Evolutionary conservation across 192 early-diverging fungal genomes (phyloP), one percentile per base, ranked within the genome.

Genomic region (Coemansia sp.): DNA sequence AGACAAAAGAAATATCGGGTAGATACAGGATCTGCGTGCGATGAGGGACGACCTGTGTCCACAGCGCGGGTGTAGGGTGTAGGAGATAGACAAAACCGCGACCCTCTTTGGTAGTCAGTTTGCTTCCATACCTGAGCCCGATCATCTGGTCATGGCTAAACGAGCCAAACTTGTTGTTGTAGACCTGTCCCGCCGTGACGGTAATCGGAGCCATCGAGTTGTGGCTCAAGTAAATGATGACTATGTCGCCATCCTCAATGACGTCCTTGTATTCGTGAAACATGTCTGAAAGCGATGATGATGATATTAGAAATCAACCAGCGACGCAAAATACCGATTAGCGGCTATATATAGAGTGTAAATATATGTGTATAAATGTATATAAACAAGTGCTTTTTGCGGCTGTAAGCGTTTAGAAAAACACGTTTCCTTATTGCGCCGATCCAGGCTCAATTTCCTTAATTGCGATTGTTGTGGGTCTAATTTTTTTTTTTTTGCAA

Each of bases 1-100:
- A 88, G 22, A 98, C 89, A 47, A 94, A 88, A 14, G 96, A 91
- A 70, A 98, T 98, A 68, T 98, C 96, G 19, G 95, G 88, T 54
- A 90, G 72, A 65, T 98, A 98, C 22, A 98, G 78, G 45, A 98
- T 98, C 75, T 98, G 96, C 11, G 96, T 98, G 42, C 96, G 85
- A 66, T 98, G 96, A 13, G 95, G 94, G 16, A 98, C 81, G 8
- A 86, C 83, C 50, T 86, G 77, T 0, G 96, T 98, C 96, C 96
- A 98, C 24, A 98, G 85, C 65, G 95, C 96, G 1, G 96, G 96
- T 1, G 95, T 95, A 9, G 94, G 94, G 46, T 91, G 85, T 19
- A 98, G 82, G 19, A 98, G 72, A 62, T 90, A 93, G 10, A 96
- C 81, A 61, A 88, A 94, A 8, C 90, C 92, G 55, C 76, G 84